Conservation (phyloP, 352 stramenopile genomes). For the Globisporangium spinosum region DNA sequence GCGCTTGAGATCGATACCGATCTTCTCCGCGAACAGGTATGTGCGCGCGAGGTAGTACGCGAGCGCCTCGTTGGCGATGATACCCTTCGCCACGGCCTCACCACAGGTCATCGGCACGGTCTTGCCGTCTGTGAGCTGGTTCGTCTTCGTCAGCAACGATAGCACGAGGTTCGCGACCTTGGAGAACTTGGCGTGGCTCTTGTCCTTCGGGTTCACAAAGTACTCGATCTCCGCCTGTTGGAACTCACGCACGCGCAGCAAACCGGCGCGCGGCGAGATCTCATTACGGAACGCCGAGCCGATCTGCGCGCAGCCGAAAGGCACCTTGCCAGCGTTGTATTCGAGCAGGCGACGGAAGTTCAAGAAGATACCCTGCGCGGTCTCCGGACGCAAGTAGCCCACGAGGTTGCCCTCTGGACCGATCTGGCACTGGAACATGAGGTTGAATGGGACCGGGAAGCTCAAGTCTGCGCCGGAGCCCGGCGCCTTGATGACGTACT, state of each 20-base stretch:
- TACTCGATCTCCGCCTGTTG: constrained; percentile 99
- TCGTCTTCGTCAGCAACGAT: constrained; percentile 91
- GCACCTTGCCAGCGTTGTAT: constrained; percentile 94
- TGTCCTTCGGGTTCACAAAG: constrained; percentile 99
- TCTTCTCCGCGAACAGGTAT: constrained; percentile 93
- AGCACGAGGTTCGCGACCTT: constrained; percentile 86
- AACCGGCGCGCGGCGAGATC: constrained; percentile 95
- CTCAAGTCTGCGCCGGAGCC: constrained; percentile 90
- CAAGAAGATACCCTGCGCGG: constrained; percentile 98
- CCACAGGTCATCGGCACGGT: constrained; percentile 90
- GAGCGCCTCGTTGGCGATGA: constrained; percentile 98
- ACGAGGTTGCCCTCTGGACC: constrained; percentile 95
- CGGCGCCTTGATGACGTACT: constrained; percentile 94
- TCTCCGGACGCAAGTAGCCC: constrained; percentile 98
- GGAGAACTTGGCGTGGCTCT: constrained; percentile 96
- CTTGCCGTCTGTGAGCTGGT: constrained; percentile 97
- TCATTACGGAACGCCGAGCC: constrained; percentile 93
- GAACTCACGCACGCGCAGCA: constrained; percentile 99
- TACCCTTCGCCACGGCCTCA: constrained; percentile 89
- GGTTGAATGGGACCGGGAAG: constrained; percentile 98
- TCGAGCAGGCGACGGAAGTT: constrained; percentile 98
- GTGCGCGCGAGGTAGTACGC: constrained; percentile 99
- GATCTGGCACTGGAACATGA: constrained; percentile 99
- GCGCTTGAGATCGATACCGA: constrained; percentile 92
- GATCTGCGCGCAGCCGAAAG: constrained; percentile 84